Conservation (phyloP, 139 green algal species). For the Coelastrella sp. region DNA sequence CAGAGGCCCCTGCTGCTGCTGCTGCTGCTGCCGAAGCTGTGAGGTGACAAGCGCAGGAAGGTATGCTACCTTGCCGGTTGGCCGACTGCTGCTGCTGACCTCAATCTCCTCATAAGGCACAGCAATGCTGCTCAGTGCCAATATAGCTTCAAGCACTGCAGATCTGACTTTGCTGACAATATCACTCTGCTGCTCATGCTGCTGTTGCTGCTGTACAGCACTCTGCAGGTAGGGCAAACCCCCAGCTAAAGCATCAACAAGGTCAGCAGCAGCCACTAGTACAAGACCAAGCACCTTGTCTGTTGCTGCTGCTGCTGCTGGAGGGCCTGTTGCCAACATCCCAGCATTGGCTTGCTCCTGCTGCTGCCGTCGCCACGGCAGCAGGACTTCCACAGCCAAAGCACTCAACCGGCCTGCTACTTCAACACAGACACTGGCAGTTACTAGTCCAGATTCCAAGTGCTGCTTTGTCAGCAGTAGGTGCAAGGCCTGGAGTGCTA, state of each 20-base stretch:
- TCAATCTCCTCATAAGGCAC: conserved; percentile 7
- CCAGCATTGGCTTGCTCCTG: not conserved
- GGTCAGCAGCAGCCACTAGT: conserved; percentile 12
- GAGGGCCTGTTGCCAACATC: not conserved
- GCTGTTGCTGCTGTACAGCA: not conserved
- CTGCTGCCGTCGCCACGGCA: conserved; percentile 40
- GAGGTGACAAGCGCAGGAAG: conserved; percentile 3
- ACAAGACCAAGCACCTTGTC: conserved; percentile 18
- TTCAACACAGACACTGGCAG: conserved; percentile 29
- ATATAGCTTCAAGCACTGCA: conserved; percentile 27
- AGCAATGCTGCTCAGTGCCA: conserved; percentile 31
- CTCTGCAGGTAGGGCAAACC: not conserved
- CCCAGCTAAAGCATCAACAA: not conserved
- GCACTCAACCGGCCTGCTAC: conserved; percentile 12
- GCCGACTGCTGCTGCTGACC: not conserved
- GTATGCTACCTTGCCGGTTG: not conserved
- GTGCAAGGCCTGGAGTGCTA: conserved; percentile 19
- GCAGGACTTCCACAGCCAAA: conserved; percentile 26
- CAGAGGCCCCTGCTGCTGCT: not conserved
- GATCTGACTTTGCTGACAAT: not conserved
- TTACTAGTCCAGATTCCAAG: not conserved
- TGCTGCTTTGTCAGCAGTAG: conserved; percentile 20
- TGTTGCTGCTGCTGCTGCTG: conserved; percentile 26
- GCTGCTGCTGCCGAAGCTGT: conserved; percentile 13
- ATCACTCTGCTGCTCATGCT: conserved; percentile 5